Base-by-base conservation (phyloP, 31 red algal species). In the Endocladia muricata region DNA sequence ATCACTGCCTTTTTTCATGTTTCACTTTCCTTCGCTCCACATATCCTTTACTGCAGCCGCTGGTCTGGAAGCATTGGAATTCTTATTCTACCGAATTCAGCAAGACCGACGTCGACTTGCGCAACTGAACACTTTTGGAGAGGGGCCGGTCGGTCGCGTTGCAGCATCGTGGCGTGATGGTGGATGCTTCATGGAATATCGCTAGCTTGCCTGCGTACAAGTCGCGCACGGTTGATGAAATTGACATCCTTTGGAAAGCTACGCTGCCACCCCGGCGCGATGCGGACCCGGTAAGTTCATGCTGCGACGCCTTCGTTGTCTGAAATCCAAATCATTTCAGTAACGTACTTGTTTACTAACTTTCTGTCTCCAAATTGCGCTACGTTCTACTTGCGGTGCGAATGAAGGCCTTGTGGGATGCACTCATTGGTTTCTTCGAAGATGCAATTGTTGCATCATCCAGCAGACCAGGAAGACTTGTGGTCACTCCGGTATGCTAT, bases 401-500 rank as follows among this genome's bases (percentile, higher is more conserved):
- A 6, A 25, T 41, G 31, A 37, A 85, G 82, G 70, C 69, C 5
- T 33, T 76, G 28, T 85, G 82, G 82, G 82, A 85, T 54, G 60
- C 71, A 19, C 44, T 85, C 21, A 37, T 85, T 25, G 70, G 71
- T 4, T 85, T 85, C 48, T 75, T 85, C 43, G 82, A 85, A 40
- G 82, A 85, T 44, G 82, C 82, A 11, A 61, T 76, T 37, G 70
- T 85, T 55, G 55, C 70, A 30, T 76, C 61, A 5, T 85, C 61
- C 47, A 68, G 59, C 40, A 56, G 82, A 23, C 82, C 82, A 40
- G 82, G 82, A 34, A 52, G 70, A 33, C 72, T 85, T 33, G 82
- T 85, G 35, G 55, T 68, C 70, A 68, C 82, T 39, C 82, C 82
- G 56, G 79, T 83, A 83, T 38, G 79, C 44, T 19, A 19, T 19